Percentiles rank a stretch among this genome's conserved stretches.
Evolutionary conservation across 2,329 filamentous ascomycete genomes (phyloP).

Genomic region (Colletotrichum higginsianum): DNA sequence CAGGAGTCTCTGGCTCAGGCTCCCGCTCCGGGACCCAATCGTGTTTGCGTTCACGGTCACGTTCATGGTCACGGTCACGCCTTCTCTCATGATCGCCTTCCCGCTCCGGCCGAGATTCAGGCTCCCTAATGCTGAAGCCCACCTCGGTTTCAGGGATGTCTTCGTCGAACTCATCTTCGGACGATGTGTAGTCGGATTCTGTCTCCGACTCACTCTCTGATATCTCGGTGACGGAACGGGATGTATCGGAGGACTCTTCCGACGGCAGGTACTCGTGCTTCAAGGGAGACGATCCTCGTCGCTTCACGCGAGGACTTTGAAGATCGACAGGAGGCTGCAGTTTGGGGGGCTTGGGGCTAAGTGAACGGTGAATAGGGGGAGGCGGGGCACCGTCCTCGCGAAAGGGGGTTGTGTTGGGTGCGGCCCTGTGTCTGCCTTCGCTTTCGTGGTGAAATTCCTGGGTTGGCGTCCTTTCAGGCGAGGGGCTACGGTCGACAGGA

Average conservation of each 20-base stretch:
- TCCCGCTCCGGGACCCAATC: conserved; percentile 16
- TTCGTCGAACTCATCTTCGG: conserved; percentile 70
- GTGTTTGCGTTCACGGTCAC: conserved; percentile 44
- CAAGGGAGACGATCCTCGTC: conserved; percentile 89
- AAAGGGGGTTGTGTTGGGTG: conserved; percentile 53
- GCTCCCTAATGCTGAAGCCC: conserved; percentile 69
- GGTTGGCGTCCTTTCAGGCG: conserved; percentile 57
- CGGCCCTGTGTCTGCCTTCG: conserved; percentile 50
- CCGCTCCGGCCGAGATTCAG: conserved; percentile 47
- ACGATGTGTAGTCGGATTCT: conserved; percentile 68
- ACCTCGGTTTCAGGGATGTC: conserved; percentile 72
- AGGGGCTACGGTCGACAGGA: conserved; percentile 46
- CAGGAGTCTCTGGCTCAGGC: conserved; percentile 13
- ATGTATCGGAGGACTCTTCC: conserved; percentile 73
- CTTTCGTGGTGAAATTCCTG: conserved; percentile 55
- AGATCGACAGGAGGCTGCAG: conserved; percentile 63
- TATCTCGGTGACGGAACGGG: conserved; percentile 68
- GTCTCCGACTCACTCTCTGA: conserved; percentile 37
- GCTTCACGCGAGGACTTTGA: conserved; percentile 66
- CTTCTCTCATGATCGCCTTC: conserved; percentile 44
- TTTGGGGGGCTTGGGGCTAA: conserved; percentile 56
- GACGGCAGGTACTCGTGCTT: conserved; percentile 98
- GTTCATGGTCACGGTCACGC: conserved; percentile 44
- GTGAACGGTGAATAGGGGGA: conserved; percentile 67
- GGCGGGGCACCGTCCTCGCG: conserved; percentile 71